Evolutionary conservation across 371 early-diverging fungal species (phyloP), one percentile per base, ranked within the genome.

Genomic region (Mucor indicus): DNA sequence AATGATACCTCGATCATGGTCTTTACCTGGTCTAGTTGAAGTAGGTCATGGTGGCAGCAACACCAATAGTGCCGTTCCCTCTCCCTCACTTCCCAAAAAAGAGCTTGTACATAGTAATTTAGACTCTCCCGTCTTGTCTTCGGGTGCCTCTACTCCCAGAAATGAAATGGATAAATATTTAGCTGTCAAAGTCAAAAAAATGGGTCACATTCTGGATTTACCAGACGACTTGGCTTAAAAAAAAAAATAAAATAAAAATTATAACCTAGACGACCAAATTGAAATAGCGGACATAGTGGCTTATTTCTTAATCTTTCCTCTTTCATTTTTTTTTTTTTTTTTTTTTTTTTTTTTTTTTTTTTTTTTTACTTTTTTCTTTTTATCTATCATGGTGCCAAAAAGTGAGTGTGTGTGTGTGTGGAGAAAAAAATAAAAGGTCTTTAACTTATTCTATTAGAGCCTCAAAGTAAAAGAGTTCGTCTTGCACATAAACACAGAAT

Each of bases 1-100:
- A 2, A 95, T 98, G 96, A 71, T 93, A 10, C 98, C 96, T 10
- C 80, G 80, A 27, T 85, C 85, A 38, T 90, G 90, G 89, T 64
- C 67, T 2, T 60, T 67, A 9, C 67, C 75, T 8, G 39, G 39
- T 22, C 25, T 13, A 15, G 50, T 35, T 31, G 12, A 8, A 8
- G 12, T n/a, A 25, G 16, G 8, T 29, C 41, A 50, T 45, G 38
- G 52, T 48, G 38, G 44, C 22, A 54, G 54, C n/a, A 54, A 46
- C 29, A 43, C 57, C 12, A 57, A 57, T 12, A 57, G 57, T 20
- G 46, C 50, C 24, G 38, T 51, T 42, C 57, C 57, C 24, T 57
- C 52, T 1, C 57, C 51, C 20, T 47, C 48, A 24, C 3, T 50
- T 9, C 29, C 37, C n/a, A 38, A 38, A 27, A 39, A 16, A 19